Conservation (phyloP, 2,329 filamentous ascomycete species). For the Trichoderma hamatum region DNA sequence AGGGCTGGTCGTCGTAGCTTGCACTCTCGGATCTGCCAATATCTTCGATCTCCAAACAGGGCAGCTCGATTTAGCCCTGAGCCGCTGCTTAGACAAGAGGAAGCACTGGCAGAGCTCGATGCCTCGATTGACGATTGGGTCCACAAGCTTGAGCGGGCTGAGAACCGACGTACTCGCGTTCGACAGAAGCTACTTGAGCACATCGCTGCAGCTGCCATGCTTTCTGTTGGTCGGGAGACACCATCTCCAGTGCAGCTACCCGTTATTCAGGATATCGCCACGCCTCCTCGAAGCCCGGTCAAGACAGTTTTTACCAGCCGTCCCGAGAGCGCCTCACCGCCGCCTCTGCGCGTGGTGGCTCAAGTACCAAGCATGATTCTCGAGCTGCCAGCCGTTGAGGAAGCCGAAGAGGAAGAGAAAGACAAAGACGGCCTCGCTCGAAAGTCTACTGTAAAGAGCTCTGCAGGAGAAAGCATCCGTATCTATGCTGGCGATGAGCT, state of each 20-base stretch:
- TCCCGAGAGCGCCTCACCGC: conserved; percentile 46
- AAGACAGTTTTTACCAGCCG: conserved; percentile 45
- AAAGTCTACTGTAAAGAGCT: conserved; percentile 38
- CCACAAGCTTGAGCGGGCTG: conserved; percentile 75
- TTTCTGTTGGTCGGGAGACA: conserved; percentile 40
- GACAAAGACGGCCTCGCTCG: conserved; percentile 33
- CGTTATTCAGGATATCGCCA: conserved; percentile 51
- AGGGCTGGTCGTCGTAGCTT: conserved; percentile 76
- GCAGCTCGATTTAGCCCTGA: conserved; percentile 73
- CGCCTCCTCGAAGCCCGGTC: conserved; percentile 62
- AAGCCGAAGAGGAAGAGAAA: conserved; percentile 37
- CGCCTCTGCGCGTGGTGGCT: conserved; percentile 55
- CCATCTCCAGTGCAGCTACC: conserved; percentile 41
- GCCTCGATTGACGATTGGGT: conserved; percentile 80
- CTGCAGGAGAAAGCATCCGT: conserved; percentile 65
- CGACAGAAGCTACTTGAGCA: conserved; percentile 82
- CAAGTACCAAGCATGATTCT: conserved; percentile 60
- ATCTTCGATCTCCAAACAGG: conserved; percentile 67
- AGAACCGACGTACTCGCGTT: conserved; percentile 74
- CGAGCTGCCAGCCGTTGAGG: conserved; percentile 53
- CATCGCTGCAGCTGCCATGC: conserved; percentile 69
- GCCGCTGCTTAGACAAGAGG: conserved; percentile 77
- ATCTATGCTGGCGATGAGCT: conserved; percentile 70
- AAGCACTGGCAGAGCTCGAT: conserved; percentile 76
- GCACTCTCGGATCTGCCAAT: conserved; percentile 75